A percentile compares a stretch with the other conserved stretches of the same genome.
phyloP scores from a whole-genome alignment of 257 asterid genomes.

The Eucommia ulmoides region DNA sequence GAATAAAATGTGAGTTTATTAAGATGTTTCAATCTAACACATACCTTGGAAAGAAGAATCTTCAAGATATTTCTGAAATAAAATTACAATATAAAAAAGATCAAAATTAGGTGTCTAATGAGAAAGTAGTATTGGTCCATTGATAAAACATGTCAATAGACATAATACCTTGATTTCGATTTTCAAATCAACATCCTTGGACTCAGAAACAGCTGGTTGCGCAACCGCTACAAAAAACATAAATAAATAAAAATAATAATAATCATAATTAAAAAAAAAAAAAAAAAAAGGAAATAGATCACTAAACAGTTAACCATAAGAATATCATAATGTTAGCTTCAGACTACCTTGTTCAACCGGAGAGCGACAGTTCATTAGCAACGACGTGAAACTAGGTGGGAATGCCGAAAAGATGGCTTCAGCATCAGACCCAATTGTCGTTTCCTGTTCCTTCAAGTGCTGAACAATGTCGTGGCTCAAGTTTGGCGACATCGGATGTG shows the following conservation, averaged over 20 bases:
- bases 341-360: slow-evolving; percentile 31
- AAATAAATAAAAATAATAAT: slow-evolving; percentile 1
- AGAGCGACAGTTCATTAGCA: slow-evolving; percentile 53
- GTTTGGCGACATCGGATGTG: slow-evolving; percentile 24
- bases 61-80: slow-evolving; percentile 60
- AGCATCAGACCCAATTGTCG: slow-evolving; percentile 16
- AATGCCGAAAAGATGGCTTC: slow-evolving; percentile 24
- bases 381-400: slow-evolving; percentile 79
- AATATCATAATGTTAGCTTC: slow-evolving; percentile 3
- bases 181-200: slow-evolving; percentile 36
- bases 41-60: slow-evolving; percentile 65
- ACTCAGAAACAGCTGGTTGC: slow-evolving; percentile 19
- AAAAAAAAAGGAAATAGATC: slow-evolving; percentile 13
- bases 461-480: slow-evolving; percentile 18
- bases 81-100: slow-evolving; percentile 6
- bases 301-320: no score
- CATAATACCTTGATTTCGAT: slow-evolving; percentile 51
- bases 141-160: neutral
- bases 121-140: neutral
- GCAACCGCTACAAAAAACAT: slow-evolving; percentile 23
- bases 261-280: slow-evolving; percentile 2
- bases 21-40: neutral
- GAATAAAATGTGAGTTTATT: no score
- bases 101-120: neutral
- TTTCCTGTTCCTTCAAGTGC: slow-evolving; percentile 24